These are phyloP conservation scores for Apocynum venetum DNA, from an alignment of 257 asterid genomes.

Conservation along the genomic window DNA sequence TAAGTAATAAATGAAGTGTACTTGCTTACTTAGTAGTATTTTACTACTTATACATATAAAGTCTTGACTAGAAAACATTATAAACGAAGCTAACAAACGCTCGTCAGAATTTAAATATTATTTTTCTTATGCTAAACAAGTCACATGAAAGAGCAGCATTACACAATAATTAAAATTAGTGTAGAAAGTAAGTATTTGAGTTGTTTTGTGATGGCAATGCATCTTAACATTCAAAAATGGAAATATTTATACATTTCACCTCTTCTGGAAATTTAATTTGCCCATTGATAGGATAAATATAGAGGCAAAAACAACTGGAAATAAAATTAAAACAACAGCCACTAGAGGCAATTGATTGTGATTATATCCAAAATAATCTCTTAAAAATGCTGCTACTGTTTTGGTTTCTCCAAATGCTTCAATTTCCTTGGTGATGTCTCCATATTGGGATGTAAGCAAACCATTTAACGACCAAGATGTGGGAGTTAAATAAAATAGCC, in stretches of 20 bases:
- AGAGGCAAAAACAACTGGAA: constrained; percentile 43
- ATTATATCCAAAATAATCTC: constrained; percentile 49
- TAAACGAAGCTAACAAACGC: too few relatives aligned
- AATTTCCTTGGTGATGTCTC: constrained; percentile 37
- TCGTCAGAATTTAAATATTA: too few relatives aligned
- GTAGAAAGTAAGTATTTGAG: too few relatives aligned
- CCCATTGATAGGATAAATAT: constrained; percentile 41
- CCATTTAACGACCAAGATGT: constrained; percentile 62
- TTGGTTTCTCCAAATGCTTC: constrained; percentile 44
- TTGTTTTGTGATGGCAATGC: too few relatives aligned
- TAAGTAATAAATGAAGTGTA: too few relatives aligned
- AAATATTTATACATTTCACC: constrained; percentile 20
- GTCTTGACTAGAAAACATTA: too few relatives aligned
- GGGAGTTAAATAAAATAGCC: constrained; percentile 44
- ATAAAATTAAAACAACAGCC: constrained; percentile 39
- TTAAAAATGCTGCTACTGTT: constrained; percentile 37
- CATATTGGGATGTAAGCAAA: constrained; percentile 54
- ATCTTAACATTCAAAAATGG: too few relatives aligned
- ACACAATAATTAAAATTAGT: too few relatives aligned
- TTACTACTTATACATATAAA: too few relatives aligned
- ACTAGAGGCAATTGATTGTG: constrained; percentile 49
- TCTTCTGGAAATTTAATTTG: constrained; percentile 55
- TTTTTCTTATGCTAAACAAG: too few relatives aligned
- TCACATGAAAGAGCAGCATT: too few relatives aligned
- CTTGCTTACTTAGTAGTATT: too few relatives aligned